Conservation (phyloP, 306 rosid species). For the Dalbergia oliveri region DNA sequence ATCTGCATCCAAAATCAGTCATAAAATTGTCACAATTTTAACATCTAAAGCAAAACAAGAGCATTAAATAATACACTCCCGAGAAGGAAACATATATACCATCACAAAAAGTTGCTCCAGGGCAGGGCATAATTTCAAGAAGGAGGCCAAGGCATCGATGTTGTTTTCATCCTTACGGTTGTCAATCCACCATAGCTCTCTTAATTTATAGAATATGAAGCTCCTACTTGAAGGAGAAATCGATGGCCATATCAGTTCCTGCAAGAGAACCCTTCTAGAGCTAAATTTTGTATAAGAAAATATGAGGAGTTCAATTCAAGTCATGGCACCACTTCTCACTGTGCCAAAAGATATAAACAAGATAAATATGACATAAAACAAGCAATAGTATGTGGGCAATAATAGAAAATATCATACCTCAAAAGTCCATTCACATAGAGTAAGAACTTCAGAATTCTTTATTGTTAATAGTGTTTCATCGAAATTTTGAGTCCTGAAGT, state of each 20-base stretch:
- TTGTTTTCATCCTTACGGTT: conserved; percentile 50
- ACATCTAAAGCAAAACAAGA: conserved; percentile 17
- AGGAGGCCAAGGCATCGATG: conserved; percentile 58
- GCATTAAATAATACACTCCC: background rate
- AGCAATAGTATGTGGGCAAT: background rate
- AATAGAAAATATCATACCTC: conserved; percentile 56
- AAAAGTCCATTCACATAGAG: conserved; percentile 77
- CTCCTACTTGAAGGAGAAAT: conserved; percentile 55
- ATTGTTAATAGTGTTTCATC: conserved; percentile 70
- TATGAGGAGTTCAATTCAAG: too few species aligned
- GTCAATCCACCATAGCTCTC: conserved; percentile 77
- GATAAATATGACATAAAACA: background rate
- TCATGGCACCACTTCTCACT: too few species aligned
- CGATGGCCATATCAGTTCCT: conserved; percentile 78
- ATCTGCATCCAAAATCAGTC: conserved; percentile 50
- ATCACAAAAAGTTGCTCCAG: conserved; percentile 63
- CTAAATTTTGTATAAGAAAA: background rate
- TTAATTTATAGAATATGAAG: conserved; percentile 74
- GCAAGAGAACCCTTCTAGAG: conserved; percentile 33
- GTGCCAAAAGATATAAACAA: too few species aligned
- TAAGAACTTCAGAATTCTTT: conserved; percentile 70
- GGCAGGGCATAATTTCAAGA: conserved; percentile 74
- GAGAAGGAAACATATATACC: conserved; percentile 45
- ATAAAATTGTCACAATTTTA: background rate
- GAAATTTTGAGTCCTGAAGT: conserved; percentile 60